Base-by-base conservation (phyloP, 1,284 basidiomycete species). In the Puccinia horiana region DNA sequence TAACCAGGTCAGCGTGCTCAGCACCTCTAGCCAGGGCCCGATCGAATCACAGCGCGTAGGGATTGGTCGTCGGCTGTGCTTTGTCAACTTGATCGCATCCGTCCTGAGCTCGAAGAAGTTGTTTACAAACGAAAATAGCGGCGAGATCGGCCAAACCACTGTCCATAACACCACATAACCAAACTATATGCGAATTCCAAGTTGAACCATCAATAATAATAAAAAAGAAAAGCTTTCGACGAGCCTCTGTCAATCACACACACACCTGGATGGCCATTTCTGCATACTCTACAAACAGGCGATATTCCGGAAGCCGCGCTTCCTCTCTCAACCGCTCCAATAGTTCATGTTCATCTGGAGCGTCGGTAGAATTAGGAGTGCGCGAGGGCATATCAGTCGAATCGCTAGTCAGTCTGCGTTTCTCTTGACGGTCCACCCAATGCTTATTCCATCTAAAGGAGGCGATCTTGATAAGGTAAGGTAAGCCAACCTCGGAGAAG, bases 81-180 rank as follows among this genome's bases (percentile, higher is more conserved):
- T 91, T 9, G 92, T 92, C 86, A 99, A 93, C 89, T 99, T 99
- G 90, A 96, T 93, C 1, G 96, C 95, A 87, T 99, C 97, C 0
- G 92, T 93, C 40, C 96, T 91, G 11, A 96, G 88, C 88, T 99
- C 97, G 84, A 99, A 89, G 40, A 81, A 81, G 37, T 81, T 81
- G 47, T 81, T 81, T 75, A 87, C 83, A 40, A 86, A 85, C 0
- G 84, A 85, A 84, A 87, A 86, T 1, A 87, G 83, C 1, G 86
- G 92, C 5, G 94, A 93, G 23, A 99, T 89, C 0, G 96, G 95
- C 96, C 96, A 99, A 82, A 96, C 94, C 42, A 94, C 92, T 58
- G 92, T 93, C 94, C 96, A 98, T 42, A 98, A 89, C 2, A 91
- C 91, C 40, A 98, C 91, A 86, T 95, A 96, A 1, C 96, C 96